phyloP scores from a whole-genome alignment of 208 protist genomes.

The Leishmania guyanensis region DNA sequence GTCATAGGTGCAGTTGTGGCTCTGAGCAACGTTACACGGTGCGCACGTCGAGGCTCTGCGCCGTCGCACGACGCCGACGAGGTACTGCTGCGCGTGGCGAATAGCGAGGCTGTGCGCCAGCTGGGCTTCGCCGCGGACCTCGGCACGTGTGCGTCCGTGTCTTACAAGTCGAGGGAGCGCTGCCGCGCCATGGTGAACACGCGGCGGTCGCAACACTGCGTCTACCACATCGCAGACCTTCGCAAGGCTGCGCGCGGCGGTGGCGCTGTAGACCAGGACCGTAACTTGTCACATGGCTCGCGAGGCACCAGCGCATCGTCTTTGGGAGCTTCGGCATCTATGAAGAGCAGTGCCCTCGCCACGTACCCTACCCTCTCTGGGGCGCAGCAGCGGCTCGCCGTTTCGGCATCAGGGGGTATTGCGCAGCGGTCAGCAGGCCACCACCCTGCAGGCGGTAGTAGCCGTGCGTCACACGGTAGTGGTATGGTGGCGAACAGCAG shows the following conservation, averaged over 20 bases:
- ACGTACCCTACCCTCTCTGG: slow-evolving; percentile 9
- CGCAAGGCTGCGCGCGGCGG: slow-evolving; percentile 42
- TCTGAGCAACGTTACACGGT: slow-evolving; percentile 47
- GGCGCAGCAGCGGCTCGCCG: not conserved
- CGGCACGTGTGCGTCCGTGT: slow-evolving; percentile 51
- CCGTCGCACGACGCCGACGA: not conserved
- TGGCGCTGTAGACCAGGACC: not conserved
- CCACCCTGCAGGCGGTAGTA: not conserved
- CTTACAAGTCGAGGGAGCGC: slow-evolving; percentile 46
- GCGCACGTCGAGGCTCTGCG: slow-evolving; percentile 13
- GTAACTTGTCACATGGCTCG: not conserved
- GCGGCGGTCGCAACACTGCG: slow-evolving; percentile 44
- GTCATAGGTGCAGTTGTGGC: slow-evolving; percentile 52
- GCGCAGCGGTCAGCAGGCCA: slow-evolving; percentile 1
- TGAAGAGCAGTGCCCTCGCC: slow-evolving; percentile 10
- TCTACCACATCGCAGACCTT: slow-evolving; percentile 53
- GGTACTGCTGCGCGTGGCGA: slow-evolving; percentile 37
- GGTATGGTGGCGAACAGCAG: slow-evolving; percentile 6
- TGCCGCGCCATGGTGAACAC: slow-evolving; percentile 63
- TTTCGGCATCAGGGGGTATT: not conserved
- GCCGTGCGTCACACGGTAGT: not conserved
- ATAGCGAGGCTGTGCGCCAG: slow-evolving; percentile 44
- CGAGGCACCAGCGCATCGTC: not conserved
- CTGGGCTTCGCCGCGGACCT: slow-evolving; percentile 74
- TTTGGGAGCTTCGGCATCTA: not conserved